Conservation (phyloP, 2,329 filamentous ascomycete genomes). For the Botrytis paeoniae region DNA sequence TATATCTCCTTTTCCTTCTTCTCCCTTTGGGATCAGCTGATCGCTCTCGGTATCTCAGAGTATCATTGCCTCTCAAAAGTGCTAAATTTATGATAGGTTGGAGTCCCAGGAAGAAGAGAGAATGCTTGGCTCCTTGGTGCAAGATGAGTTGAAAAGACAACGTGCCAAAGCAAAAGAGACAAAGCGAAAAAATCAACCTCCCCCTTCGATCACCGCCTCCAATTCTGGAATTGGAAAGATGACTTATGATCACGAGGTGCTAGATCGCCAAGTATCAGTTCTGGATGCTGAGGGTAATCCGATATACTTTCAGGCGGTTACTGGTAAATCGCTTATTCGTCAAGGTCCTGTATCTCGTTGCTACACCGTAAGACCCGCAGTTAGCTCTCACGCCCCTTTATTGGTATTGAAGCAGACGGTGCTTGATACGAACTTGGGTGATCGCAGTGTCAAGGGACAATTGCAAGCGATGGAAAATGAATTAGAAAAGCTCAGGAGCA, state of each 20-base stretch:
- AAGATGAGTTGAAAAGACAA: slow-evolving; percentile 68
- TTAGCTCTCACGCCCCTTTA: slow-evolving; percentile 51
- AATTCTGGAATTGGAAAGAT: slow-evolving; percentile 28
- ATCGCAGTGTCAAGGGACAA: slow-evolving; percentile 65
- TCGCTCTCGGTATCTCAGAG: neutral
- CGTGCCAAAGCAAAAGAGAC: slow-evolving; percentile 62
- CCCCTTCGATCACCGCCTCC: slow-evolving; percentile 29
- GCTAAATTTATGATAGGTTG: slow-evolving; percentile 9
- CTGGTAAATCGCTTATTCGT: slow-evolving; percentile 64
- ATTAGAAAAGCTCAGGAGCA: slow-evolving; percentile 70
- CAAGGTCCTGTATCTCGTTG: slow-evolving; percentile 64
- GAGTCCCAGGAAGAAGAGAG: slow-evolving; percentile 44
- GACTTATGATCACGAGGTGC: slow-evolving; percentile 37
- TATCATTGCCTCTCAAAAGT: neutral
- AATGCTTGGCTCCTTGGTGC: slow-evolving; percentile 66
- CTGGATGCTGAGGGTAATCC: slow-evolving; percentile 62
- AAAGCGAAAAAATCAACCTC: slow-evolving; percentile 56
- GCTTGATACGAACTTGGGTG: slow-evolving; percentile 55
- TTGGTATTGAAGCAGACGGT: slow-evolving; percentile 71
- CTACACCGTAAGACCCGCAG: slow-evolving; percentile 69
- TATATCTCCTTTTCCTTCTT: neutral
- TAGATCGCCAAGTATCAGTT: slow-evolving; percentile 64
- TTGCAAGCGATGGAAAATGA: slow-evolving; percentile 73
- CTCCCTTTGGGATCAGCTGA: neutral
- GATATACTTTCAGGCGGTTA: slow-evolving; percentile 67